Evolutionary conservation across 306 rosid genomes (phyloP).

Genomic region (Geum urbanum): DNA sequence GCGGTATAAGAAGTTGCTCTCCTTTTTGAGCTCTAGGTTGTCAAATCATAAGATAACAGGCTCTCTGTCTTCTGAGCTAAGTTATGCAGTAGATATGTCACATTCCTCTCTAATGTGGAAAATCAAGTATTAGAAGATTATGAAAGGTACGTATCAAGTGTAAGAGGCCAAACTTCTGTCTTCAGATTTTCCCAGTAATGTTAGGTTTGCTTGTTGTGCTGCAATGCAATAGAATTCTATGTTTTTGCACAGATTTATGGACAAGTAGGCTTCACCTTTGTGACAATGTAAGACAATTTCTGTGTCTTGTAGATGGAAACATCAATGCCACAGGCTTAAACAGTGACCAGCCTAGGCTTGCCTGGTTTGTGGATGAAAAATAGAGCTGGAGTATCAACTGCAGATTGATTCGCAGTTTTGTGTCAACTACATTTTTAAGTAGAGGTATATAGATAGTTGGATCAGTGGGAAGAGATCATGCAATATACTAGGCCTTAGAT

Average conservation of each 20-base stretch:
- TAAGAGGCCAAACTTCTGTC: background rate
- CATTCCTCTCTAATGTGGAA: constrained; percentile 71
- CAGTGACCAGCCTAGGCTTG: background rate
- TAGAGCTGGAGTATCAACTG: background rate
- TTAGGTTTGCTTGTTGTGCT: background rate
- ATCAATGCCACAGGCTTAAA: background rate
- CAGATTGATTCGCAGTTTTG: background rate
- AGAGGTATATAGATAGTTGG: background rate
- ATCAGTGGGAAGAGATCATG: background rate
- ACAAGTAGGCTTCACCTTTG: background rate
- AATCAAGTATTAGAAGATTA: constrained; percentile 55
- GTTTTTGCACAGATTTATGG: background rate
- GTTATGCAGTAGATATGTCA: constrained; percentile 55
- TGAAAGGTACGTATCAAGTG: constrained; percentile 22
- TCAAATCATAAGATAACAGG: constrained; percentile 34
- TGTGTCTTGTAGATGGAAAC: background rate
- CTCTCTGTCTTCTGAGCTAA: constrained; percentile 40
- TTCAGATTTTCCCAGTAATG: background rate
- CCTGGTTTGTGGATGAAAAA: background rate
- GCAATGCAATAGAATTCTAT: background rate
- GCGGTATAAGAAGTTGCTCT: constrained; percentile 49
- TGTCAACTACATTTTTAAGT: background rate
- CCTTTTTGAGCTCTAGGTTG: constrained; percentile 43
- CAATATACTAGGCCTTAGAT: background rate
- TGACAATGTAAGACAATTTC: background rate